Base-by-base conservation (phyloP, 441 rosid genomes). In the Corymbia citriodora region DNA sequence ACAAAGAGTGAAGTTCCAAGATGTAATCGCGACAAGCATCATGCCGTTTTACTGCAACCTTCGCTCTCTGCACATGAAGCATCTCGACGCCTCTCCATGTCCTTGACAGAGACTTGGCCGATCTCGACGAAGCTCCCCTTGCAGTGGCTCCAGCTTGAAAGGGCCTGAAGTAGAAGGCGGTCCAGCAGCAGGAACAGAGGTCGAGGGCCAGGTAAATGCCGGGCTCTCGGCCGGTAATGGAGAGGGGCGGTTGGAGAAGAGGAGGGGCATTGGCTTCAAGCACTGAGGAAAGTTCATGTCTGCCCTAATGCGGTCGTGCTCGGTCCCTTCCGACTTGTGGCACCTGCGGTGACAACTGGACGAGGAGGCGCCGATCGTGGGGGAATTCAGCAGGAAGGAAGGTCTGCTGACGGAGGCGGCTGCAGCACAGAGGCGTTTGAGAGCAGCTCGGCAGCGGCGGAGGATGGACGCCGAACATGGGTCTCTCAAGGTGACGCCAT, bases 131-230 rank as follows among this genome's bases (percentile, higher is more conserved):
- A 97, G 81, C 95, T 94, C 10, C 99, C 99, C 98, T 87, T 95
- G 96, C 82, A 96, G 92, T 9, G 98, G 99, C 89, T 93, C 94
- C 90, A 97, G 93, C 94, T 97, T 97, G 91, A 94, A 93, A 4
- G 99, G 99, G 97, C 70, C 98, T 90, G 92, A 97, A 97, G 91
- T 97, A 97, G 91, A 95, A 97, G n/a, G 98, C 97, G 3, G 99
- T 94, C 87, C 92, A 93, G 92, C 97, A 97, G 70, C 88, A 93
- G 8, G 95, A 94, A 89, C 98, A 97, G 90, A 94, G 92, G 85
- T 97, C 97, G 87, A 97, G 94, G 33, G 98, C 99, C 89, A 97
- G 99, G 70, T 94, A 97, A 68, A 97, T 93, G 31, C 98, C 99
- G 3, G 95, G 89, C 90, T 96, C 97, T 49, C 94, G 92, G 16